Base-by-base conservation (phyloP, 306 rosid species). In the Vicia sativa region DNA sequence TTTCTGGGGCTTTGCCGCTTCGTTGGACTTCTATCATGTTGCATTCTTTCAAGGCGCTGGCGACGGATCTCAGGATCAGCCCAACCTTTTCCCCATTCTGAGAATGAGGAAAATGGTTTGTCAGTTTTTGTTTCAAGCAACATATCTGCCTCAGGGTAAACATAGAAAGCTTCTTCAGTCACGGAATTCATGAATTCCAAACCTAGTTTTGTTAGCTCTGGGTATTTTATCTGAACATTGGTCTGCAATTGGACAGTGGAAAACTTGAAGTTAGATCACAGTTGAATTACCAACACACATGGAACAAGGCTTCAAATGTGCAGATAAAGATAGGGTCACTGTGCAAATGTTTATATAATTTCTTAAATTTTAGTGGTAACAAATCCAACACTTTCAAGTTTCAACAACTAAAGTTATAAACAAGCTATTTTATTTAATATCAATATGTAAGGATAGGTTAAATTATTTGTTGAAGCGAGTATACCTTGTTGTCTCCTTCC, bases 61-160 rank as follows among this genome's bases (percentile, higher is more conserved):
- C 80, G 96, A 28, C 96, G 93, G 65, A 92, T 90, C 85, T 83
- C 91, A 43, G 98, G 96, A 85, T 92, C 91, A 7, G 96, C 98
- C 98, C 96, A 92, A 68, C 96, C 96, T 56, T 68, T 86, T 74
- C 91, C 90, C 96, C 96, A 92, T 38, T 90, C 93, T 0, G 93
- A 81, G 87, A 92, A 90, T 46, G 86, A 77, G 14, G 96, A 86
- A 78, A 31, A 87, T 25, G 93, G 76, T 70, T 79, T 80, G 50
- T 74, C 31, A 46, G 63, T 79, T 65, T 77, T 77, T 68, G 13
- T 60, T 18, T 85, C 86, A 67, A 89, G 86, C 42, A 86, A 82
- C 96, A 92, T 92, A 71, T 92, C 98, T 64, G 95, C 91, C 78
- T 92, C 96, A 26, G 96, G 98, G 81, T 79, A 77, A 68, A 80